These are phyloP conservation scores for Coleophoma cylindrospora DNA, from an alignment of 2,329 filamentous ascomycete species.

Conservation along the genomic window DNA sequence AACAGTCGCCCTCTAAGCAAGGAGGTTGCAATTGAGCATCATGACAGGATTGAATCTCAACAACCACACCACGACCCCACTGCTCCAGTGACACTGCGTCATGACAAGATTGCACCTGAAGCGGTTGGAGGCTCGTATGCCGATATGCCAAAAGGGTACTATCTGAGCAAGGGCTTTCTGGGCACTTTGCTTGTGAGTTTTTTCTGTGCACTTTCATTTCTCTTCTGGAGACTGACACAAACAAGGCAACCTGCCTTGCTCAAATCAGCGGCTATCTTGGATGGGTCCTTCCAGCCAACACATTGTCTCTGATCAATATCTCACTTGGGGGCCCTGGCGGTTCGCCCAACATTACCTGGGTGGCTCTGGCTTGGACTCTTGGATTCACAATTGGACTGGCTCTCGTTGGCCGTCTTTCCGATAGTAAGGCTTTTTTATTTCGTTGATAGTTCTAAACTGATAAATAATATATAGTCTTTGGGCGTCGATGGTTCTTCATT, in stretches of 20 bases:
- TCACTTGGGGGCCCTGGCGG: conserved; percentile 8
- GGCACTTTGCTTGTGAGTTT: conserved; percentile 1
- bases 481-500: conserved; percentile 30
- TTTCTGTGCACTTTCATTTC: not conserved
- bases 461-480: conserved; percentile 24
- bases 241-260: not conserved
- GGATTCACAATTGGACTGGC: conserved; percentile 33
- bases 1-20: not conserved
- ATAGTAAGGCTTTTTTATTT: conserved; percentile 14
- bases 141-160: conserved; percentile 2
- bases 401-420: conserved; percentile 35
- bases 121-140: not conserved
- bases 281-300: conserved; percentile 18
- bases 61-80: not conserved
- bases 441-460: not conserved
- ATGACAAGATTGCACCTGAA: conserved; percentile 1
- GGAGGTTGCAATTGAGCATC: conserved; percentile 4
- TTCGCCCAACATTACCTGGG: conserved; percentile 15
- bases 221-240: not conserved
- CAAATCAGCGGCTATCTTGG: conserved; percentile 18
- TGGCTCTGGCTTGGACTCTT: conserved; percentile 27
- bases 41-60: not conserved
- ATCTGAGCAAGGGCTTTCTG: conserved; percentile 1
- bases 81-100: not conserved
- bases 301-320: conserved; percentile 13